Evolutionary conservation across 2,329 filamentous ascomycete species (phyloP), one percentile per base, ranked within the genome.

Genomic region (Pseudofabraea citricarpa): DNA sequence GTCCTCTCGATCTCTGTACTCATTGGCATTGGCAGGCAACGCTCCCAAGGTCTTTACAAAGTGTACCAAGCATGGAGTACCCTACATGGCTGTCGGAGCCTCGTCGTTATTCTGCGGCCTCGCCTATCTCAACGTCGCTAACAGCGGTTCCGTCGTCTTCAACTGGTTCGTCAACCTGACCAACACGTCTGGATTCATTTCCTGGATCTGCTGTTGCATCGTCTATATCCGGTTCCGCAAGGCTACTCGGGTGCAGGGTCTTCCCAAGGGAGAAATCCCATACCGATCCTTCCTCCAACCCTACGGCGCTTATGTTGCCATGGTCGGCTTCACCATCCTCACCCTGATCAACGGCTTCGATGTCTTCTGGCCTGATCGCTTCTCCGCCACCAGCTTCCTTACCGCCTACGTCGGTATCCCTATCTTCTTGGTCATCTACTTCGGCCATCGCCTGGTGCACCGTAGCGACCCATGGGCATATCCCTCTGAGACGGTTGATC

Each of bases 351-450:
- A 83, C 47, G 82, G 81, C 1, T 85, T 85, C 56, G 72, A 74
- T 27, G 75, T 80, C 3, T 85, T 85, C 58, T 81, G 78, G 60
- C 73, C 75, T 0, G 66, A 68, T 4, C 67, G 77, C 15, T 85
- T 76, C 72, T 71, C 69, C 9, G 69, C 70, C 0, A 68, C 66
- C 16, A 69, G 62, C 38, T 85, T 85, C 55, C 64, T 84, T 20
- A 81, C 79, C 0, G 71, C 77, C 0, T 85, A 85, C 53, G 72
- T 83, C n/a, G 79, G 79, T 7, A 75, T 85, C 38, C 78, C 79
- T 0, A 72, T 81, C 15, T 85, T 85, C 56, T 53, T 76, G 10
- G 45, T 64, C 3, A 68, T 83, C 38, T 82, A 78, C 54, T 60
- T 73, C 13, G 68, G 66, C 5, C 78, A 81, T 55, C 64, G 69